A percentile compares a stretch with the other conserved stretches of the same genome.
Evolutionary conservation across 164 flowering plant genomes (phyloP).

Genomic region (Chimonanthus praecox): DNA sequence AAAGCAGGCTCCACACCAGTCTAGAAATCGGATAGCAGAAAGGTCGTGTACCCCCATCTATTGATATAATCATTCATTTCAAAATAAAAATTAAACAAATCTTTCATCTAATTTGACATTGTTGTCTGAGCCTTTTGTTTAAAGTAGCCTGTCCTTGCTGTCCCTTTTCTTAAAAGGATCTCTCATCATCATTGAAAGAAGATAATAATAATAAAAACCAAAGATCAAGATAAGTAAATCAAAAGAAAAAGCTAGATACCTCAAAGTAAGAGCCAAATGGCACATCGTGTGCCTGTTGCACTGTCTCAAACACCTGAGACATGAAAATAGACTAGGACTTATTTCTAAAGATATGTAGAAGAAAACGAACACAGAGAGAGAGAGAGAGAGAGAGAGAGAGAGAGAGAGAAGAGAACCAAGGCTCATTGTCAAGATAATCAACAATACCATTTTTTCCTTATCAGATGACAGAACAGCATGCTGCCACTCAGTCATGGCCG

Average conservation of each 20-base stretch:
- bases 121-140: too few relatives aligned
- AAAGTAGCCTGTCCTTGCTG: too few relatives aligned
- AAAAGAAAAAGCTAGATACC: constrained; percentile 33
- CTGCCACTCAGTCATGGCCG: constrained; percentile 92
- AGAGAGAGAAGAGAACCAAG: too few relatives aligned
- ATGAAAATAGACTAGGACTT: constrained; percentile 2
- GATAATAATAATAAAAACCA: too few relatives aligned
- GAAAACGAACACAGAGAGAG: background rate
- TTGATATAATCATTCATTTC: too few relatives aligned
- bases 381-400: too few relatives aligned
- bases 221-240: background rate
- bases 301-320: constrained; percentile 85
- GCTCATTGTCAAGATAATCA: background rate
- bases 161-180: too few relatives aligned
- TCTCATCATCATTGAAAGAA: too few relatives aligned
- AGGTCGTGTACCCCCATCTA: background rate
- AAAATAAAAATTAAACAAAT: background rate
- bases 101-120: background rate
- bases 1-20: background rate
- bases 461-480: constrained; percentile 68
- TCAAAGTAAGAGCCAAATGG: constrained; percentile 97
- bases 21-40: background rate
- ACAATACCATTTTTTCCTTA: constrained; percentile 56
- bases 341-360: background rate
- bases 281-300: constrained; percentile 94